Conservation (phyloP, 805 yeast genomes). For the Lipomyces starkeyi region DNA sequence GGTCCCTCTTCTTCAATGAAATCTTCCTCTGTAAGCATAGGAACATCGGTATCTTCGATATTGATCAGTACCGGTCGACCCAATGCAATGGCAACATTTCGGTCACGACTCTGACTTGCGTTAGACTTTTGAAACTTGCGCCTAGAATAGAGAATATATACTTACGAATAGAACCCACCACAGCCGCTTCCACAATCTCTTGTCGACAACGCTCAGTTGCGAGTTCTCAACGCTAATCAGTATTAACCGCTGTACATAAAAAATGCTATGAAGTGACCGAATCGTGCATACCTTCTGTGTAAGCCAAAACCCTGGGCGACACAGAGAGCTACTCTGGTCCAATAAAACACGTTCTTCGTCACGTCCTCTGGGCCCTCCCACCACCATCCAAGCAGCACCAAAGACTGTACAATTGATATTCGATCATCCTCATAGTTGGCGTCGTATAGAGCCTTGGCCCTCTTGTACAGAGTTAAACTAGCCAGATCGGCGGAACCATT, state of each 20-base stretch:
- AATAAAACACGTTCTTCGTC: slow-evolving; percentile 67
- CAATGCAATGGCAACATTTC: slow-evolving; percentile 70
- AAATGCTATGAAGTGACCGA: background rate
- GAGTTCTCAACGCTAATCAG: slow-evolving; percentile 46
- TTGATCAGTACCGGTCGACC: slow-evolving; percentile 75
- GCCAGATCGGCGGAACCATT: slow-evolving; percentile 57
- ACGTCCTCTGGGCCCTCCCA: slow-evolving; percentile 79
- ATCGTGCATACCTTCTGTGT: slow-evolving; percentile 55
- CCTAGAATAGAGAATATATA: background rate
- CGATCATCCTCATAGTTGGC: slow-evolving; percentile 71
- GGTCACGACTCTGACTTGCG: slow-evolving; percentile 55
- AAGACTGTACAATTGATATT: slow-evolving; percentile 63
- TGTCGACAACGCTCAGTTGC: slow-evolving; percentile 50
- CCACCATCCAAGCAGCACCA: slow-evolving; percentile 66
- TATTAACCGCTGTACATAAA: background rate
- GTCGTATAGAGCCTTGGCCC: slow-evolving; percentile 78
- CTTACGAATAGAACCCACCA: slow-evolving; percentile 77
- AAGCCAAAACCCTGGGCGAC: slow-evolving; percentile 78
- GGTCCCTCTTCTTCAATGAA: slow-evolving; percentile 61
- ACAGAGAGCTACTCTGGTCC: slow-evolving; percentile 72
- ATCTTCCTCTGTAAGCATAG: slow-evolving; percentile 71
- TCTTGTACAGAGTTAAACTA: slow-evolving; percentile 63
- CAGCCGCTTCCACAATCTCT: slow-evolving; percentile 64
- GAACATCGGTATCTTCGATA: slow-evolving; percentile 75
- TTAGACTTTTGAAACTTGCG: too few relatives aligned